Conservation (phyloP, 1,139 yeast species). For the Sugiyamaella novakii region DNA sequence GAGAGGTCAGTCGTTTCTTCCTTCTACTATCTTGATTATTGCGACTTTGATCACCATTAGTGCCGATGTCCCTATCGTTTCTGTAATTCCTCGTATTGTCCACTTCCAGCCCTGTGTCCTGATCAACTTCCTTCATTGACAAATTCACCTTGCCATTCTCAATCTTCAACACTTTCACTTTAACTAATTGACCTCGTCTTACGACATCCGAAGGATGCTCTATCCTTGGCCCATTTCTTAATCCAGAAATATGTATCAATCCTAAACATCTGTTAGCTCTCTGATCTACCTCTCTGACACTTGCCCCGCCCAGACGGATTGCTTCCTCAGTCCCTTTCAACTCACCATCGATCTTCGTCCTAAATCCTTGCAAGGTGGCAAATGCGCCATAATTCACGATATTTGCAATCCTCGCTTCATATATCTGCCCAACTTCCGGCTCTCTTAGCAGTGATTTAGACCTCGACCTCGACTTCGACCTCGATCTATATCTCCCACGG, state of each 20-base stretch:
- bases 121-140: constrained; percentile 77
- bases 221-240: constrained; percentile 52
- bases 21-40: constrained; percentile 4
- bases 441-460: constrained; percentile 20
- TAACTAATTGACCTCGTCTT: constrained; percentile 60
- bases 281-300: neutral
- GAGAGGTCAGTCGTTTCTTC: constrained; percentile 66
- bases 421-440: constrained; percentile 51
- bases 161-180: constrained; percentile 57
- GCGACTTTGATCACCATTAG: constrained; percentile 10
- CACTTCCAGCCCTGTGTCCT: constrained; percentile 53
- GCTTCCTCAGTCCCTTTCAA: neutral
- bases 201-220: constrained; percentile 63
- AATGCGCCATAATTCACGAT: constrained; percentile 79
- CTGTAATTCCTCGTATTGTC: neutral
- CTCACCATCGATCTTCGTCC: constrained; percentile 51
- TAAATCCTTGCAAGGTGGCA: constrained; percentile 51
- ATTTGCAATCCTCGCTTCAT: constrained; percentile 61
- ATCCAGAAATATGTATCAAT: constrained; percentile 74
- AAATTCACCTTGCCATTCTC: constrained; percentile 57
- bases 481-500: constrained; percentile 7
- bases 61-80: constrained; percentile 10
- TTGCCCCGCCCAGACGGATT: neutral
- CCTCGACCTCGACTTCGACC: constrained; percentile 15
- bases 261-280: constrained; percentile 24